A percentile compares a stretch with the other conserved stretches of the same genome.
Conservation (phyloP, 2,329 filamentous ascomycete genomes). For the Talaromyces sp. region DNA sequence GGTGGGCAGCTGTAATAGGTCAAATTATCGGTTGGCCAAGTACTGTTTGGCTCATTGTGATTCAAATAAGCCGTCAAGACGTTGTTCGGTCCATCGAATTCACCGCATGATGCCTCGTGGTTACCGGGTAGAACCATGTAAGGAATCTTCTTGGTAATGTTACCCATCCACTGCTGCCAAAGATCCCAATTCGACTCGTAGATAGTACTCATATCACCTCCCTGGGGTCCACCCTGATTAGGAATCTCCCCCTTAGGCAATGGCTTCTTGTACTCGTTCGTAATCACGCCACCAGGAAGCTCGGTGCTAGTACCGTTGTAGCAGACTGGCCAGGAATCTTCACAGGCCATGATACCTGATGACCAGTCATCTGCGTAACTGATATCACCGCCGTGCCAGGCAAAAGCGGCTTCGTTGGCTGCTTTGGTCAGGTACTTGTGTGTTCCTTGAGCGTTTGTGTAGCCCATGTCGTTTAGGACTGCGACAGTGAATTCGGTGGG, state of each 20-base stretch:
- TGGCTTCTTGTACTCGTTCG: conserved; percentile 48
- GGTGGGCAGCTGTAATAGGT: conserved; percentile 58
- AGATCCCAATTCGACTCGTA: conserved; percentile 58
- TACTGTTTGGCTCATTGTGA: conserved; percentile 47
- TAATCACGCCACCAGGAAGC: conserved; percentile 43
- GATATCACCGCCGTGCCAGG: conserved; percentile 58
- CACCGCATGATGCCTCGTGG: conserved; percentile 54
- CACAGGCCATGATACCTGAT: conserved; percentile 54
- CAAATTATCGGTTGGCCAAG: conserved; percentile 39
- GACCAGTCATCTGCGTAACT: conserved; percentile 57
- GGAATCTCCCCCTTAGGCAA: conserved; percentile 50
- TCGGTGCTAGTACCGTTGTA: conserved; percentile 53
- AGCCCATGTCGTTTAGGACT: conserved; percentile 58
- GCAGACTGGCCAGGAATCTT: conserved; percentile 53
- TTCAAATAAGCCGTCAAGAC: conserved; percentile 52
- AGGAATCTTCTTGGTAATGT: conserved; percentile 47
- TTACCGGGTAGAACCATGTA: conserved; percentile 58
- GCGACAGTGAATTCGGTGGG: conserved; percentile 47
- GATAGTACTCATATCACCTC: conserved; percentile 53
- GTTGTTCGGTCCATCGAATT: conserved; percentile 53
- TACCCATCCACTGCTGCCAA: conserved; percentile 55
- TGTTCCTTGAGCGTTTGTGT: conserved; percentile 56
- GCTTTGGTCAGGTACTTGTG: conserved; percentile 47
- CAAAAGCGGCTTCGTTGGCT: conserved; percentile 50
- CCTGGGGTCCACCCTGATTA: conserved; percentile 51